Percentiles rank a stretch among this genome's conserved stretches.
Evolutionary conservation across 1,284 basidiomycete species (phyloP).

Genomic region (Ganoderma boninense): DNA sequence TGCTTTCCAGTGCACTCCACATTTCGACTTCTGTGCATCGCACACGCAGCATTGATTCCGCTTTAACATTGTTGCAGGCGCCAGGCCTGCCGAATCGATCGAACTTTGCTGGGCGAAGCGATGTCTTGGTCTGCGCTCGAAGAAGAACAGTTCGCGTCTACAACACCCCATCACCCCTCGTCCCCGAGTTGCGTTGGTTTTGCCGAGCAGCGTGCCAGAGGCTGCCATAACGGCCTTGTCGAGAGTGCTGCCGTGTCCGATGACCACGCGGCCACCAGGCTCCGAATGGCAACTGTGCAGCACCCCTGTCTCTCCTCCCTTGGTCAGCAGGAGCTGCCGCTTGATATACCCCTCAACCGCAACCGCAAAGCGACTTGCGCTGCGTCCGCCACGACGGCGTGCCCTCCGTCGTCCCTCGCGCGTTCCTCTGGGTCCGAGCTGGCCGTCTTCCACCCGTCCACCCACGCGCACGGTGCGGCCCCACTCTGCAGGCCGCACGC

Average conservation of each 20-base stretch:
- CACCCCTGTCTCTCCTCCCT: neutral
- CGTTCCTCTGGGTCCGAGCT: neutral
- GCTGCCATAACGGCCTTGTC: neutral
- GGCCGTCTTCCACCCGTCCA: slow-evolving; percentile 2
- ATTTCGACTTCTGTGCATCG: neutral
- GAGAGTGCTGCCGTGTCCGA: neutral
- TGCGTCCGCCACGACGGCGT: neutral
- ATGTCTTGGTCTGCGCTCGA: neutral
- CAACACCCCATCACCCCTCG: neutral
- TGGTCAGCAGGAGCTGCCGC: neutral
- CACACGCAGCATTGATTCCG: neutral
- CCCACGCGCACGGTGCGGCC: slow-evolving; percentile 3
- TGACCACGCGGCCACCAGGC: neutral
- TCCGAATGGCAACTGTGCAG: neutral
- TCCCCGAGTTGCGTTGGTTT: neutral
- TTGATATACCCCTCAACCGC: neutral
- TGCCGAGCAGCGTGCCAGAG: neutral
- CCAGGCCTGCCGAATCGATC: neutral
- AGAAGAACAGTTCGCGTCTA: neutral
- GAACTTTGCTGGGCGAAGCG: neutral
- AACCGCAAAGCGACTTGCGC: neutral
- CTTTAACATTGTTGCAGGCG: neutral
- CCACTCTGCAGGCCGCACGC: slow-evolving; percentile 2
- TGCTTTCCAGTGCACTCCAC: neutral
- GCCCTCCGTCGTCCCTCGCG: neutral